Evolutionary conservation across 352 stramenopile species (phyloP).

Genomic region (Phytophthora foliorum): DNA sequence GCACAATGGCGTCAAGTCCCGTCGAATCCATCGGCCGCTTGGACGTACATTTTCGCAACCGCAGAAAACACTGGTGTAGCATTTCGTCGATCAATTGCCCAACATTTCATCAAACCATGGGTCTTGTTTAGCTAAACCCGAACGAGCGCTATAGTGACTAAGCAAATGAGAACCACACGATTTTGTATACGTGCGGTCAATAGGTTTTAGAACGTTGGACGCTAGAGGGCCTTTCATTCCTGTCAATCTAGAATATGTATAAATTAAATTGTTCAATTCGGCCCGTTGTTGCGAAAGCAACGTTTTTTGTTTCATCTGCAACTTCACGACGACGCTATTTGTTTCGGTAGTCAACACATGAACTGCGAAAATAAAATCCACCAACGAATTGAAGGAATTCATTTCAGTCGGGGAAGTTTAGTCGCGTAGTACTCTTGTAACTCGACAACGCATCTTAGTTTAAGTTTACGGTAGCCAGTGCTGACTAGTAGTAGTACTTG

Average conservation of each 20-base stretch:
- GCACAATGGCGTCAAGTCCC: not conserved
- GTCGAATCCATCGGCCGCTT: not conserved
- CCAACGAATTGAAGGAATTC: not conserved
- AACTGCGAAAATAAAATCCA: not conserved
- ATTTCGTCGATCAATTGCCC: no score
- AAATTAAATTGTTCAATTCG: not conserved
- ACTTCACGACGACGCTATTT: not conserved
- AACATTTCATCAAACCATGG: not conserved
- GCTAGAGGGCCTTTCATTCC: not conserved
- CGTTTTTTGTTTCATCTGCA: not conserved
- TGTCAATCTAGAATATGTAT: not conserved
- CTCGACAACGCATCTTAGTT: not conserved
- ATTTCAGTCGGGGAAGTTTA: not conserved
- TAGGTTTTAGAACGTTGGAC: not conserved
- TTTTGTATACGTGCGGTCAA: no score
- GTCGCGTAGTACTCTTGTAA: not conserved
- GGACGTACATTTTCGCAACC: not conserved
- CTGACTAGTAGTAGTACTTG: not conserved
- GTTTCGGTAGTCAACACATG: not conserved
- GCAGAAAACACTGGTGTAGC: not conserved
- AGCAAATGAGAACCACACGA: not conserved
- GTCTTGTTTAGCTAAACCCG: not conserved
- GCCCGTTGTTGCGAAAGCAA: not conserved
- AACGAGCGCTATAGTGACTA: not conserved
- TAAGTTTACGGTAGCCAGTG: no score